These are phyloP conservation scores for Theileria luwenshuni DNA, from an alignment of 169 alveolate species.

Conservation along the genomic window DNA sequence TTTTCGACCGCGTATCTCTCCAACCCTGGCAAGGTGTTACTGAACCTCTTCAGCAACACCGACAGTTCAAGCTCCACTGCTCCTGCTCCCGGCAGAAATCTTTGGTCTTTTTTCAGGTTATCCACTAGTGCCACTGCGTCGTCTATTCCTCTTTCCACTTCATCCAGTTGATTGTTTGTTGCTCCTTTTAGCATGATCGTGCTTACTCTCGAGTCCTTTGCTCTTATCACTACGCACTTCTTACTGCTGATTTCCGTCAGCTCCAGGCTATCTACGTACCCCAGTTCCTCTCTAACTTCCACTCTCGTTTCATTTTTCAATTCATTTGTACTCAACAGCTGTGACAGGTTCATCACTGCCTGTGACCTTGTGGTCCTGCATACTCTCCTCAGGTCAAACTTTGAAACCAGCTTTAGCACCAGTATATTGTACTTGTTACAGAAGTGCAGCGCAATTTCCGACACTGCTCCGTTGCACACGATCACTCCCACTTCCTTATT, in stretches of 20 bases:
- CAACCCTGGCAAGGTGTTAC: conserved; percentile 86
- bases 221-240: conserved; percentile 79
- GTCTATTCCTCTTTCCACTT: conserved; percentile 98
- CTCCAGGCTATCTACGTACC: conserved; percentile 89
- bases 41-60: conserved; percentile 82
- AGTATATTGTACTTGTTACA: conserved; percentile 94
- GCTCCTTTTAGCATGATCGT: conserved; percentile 97
- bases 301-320: neutral
- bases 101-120: conserved; percentile 83
- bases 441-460: conserved; percentile 96
- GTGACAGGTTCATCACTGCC: conserved; percentile 90
- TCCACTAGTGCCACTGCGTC: conserved; percentile 78
- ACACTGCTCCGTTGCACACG: conserved; percentile 93
- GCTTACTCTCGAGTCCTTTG: conserved; percentile 78
- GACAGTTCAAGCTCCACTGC: conserved; percentile 93
- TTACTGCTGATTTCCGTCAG: conserved; percentile 93
- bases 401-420: conserved; percentile 89
- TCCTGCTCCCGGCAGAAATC: conserved; percentile 96
- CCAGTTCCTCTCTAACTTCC: conserved; percentile 94
- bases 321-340: neutral
- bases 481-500: conserved; percentile 91
- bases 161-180: conserved; percentile 95
- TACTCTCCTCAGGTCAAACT: conserved; percentile 93
- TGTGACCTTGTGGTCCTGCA: conserved; percentile 94
- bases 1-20: conserved; percentile 96